These are phyloP conservation scores for Schwanniomyces vanrijiae DNA, from an alignment of 805 yeast species.

Conservation along the genomic window DNA sequence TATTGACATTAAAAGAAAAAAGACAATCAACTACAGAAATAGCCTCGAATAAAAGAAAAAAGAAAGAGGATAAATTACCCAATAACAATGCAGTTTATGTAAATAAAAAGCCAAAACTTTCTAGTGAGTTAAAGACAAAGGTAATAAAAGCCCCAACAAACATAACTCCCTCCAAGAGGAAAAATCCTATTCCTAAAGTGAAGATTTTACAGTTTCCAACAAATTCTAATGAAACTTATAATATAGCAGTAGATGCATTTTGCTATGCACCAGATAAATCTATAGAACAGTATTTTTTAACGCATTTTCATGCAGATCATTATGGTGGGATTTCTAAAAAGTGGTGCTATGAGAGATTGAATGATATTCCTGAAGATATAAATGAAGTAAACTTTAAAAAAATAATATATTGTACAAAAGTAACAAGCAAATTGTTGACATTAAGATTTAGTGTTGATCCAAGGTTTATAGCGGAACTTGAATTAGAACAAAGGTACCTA, in stretches of 20 bases:
- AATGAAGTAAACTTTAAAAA: constrained; percentile 42
- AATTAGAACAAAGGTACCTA: constrained; percentile 41
- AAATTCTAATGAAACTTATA: constrained; percentile 18
- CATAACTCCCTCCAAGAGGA: constrained; percentile 6
- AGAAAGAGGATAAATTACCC: constrained; percentile 1
- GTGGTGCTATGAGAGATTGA: constrained; percentile 56
- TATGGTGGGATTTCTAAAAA: constrained; percentile 79
- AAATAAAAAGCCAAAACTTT: constrained; percentile 5
- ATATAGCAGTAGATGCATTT: constrained; percentile 69
- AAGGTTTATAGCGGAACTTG: constrained; percentile 41
- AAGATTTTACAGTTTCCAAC: constrained; percentile 49
- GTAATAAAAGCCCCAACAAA: constrained; percentile 14
- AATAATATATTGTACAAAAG: constrained; percentile 66
- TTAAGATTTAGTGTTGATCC: constrained; percentile 56
- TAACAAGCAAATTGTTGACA: constrained; percentile 60
- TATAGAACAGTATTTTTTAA: constrained; percentile 56
- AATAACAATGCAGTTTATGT: constrained; percentile 15
- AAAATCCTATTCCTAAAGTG: constrained; percentile 50
- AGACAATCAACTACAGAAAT: constrained; percentile 27
- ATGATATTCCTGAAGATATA: constrained; percentile 20
- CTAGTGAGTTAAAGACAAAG: neutral
- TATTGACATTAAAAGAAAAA: constrained; percentile 31
- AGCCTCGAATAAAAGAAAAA: constrained; percentile 24
- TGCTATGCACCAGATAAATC: constrained; percentile 45
- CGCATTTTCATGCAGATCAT: constrained; percentile 94